These are phyloP conservation scores for Aschersonia sp. DNA, from an alignment of 2,329 filamentous ascomycete species.

Conservation along the genomic window DNA sequence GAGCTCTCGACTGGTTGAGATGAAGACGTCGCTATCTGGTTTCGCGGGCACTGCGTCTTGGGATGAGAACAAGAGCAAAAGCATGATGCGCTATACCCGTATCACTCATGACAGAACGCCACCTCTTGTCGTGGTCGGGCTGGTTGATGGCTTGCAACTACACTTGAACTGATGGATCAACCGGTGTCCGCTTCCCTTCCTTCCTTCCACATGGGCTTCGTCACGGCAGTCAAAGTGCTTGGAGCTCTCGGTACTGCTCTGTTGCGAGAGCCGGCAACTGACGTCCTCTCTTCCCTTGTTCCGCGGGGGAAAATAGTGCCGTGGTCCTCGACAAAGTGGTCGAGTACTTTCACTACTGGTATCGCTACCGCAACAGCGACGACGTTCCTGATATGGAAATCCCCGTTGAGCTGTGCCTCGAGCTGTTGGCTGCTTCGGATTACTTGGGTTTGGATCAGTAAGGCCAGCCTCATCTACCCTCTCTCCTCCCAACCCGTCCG, in stretches of 20 bases:
- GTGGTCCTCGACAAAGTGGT: conserved; percentile 66
- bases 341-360: conserved; percentile 74
- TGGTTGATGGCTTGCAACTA: conserved; percentile 36
- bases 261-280: conserved; percentile 2
- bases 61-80: conserved; percentile 20
- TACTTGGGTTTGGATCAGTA: conserved; percentile 54
- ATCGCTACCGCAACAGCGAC: conserved; percentile 53
- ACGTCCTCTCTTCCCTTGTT: conserved; percentile 3
- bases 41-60: not conserved
- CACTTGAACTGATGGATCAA: conserved; percentile 46
- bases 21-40: no score
- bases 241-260: not conserved
- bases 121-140: conserved; percentile 17
- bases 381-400: conserved; percentile 73
- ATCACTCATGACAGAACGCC: conserved; percentile 29
- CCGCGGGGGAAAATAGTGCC: conserved; percentile 32
- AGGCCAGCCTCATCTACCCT: conserved; percentile 9
- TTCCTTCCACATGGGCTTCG: conserved; percentile 2
- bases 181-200: no score
- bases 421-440: conserved; percentile 64
- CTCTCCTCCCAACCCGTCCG: not conserved
- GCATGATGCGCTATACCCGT: conserved; percentile 15
- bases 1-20: conserved; percentile 16
- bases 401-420: conserved; percentile 62
- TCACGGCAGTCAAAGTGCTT: not conserved